Percentiles rank a stretch among this genome's conserved stretches.
Conservation (phyloP, 352 stramenopile species). For the Elongisporangium anandrum region DNA sequence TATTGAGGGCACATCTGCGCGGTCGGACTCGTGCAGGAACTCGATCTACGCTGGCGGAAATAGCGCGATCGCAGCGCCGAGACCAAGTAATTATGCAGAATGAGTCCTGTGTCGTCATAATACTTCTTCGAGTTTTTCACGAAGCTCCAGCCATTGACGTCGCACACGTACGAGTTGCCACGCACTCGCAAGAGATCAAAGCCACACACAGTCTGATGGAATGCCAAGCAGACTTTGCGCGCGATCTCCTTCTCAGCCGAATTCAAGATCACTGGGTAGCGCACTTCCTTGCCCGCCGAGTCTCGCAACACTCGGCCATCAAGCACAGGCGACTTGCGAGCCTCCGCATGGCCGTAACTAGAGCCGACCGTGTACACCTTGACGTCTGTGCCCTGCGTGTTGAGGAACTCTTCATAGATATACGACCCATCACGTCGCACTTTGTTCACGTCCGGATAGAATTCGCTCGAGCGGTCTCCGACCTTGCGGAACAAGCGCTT, state of each 20-base stretch:
- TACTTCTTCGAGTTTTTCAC: conserved; percentile 98
- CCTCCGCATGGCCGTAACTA: conserved; percentile 99
- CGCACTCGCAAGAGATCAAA: conserved; percentile 97
- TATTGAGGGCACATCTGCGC: conserved; percentile 81
- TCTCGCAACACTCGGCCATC: conserved; percentile 94
- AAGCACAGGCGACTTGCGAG: conserved; percentile 97
- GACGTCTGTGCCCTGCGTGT: conserved; percentile 99
- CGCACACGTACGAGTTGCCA: conserved; percentile 96
- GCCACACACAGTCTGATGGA: conserved; percentile 98
- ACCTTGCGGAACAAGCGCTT: conserved; percentile 99
- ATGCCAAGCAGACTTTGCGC: conserved; percentile 90
- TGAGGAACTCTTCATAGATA: conserved; percentile 98
- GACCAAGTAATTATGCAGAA: conserved; percentile 91
- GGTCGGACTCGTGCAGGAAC: conserved; percentile 25
- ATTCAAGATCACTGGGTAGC: conserved; percentile 99
- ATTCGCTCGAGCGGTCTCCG: conserved; percentile 90
- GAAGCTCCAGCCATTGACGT: conserved; percentile 99
- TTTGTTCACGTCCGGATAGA: conserved; percentile 96
- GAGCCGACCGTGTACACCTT: conserved; percentile 99
- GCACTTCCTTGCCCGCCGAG: conserved; percentile 96
- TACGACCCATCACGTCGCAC: conserved; percentile 94
- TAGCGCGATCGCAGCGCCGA: conserved; percentile 74
- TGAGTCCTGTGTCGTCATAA: conserved; percentile 97
- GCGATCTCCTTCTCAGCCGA: conserved; percentile 98
- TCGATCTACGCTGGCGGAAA: conserved; percentile 68